These are phyloP conservation scores for Macadamia tetraphylla DNA, from an alignment of 164 flowering plant species.

Conservation along the genomic window DNA sequence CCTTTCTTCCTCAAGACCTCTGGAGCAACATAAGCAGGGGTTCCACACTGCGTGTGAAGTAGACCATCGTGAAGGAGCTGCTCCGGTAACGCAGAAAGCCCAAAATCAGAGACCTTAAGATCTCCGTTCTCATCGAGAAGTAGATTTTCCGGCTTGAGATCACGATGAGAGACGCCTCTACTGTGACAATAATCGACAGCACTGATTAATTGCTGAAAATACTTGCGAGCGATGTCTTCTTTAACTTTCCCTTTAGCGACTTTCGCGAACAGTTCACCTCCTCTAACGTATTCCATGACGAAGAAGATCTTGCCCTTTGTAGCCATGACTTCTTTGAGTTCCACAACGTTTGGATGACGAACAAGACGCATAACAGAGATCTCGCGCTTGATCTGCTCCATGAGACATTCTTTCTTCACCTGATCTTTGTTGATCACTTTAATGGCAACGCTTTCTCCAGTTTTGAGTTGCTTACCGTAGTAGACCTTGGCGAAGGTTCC, in stretches of 20 bases:
- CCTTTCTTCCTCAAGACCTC: slow-evolving; percentile 33
- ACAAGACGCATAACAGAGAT: slow-evolving; percentile 32
- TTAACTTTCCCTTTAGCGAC: slow-evolving; percentile 30
- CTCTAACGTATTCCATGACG: slow-evolving; percentile 28
- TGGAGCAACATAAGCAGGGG: slow-evolving; percentile 38
- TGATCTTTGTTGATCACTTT: slow-evolving; percentile 35
- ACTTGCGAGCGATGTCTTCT: slow-evolving; percentile 25
- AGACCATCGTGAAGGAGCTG: slow-evolving; percentile 30
- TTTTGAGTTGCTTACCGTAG: neutral
- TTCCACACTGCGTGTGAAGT: slow-evolving; percentile 37
- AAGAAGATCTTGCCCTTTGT: slow-evolving; percentile 31
- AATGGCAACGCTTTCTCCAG: slow-evolving; percentile 32
- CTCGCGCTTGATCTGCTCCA: slow-evolving; percentile 36
- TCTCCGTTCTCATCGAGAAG: slow-evolving; percentile 33
- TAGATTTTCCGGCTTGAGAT: slow-evolving; percentile 38
- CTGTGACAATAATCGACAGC: slow-evolving; percentile 36
- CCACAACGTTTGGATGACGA: slow-evolving; percentile 29
- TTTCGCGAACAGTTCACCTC: slow-evolving; percentile 36
- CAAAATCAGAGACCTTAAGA: slow-evolving; percentile 36
- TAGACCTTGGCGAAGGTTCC: neutral
- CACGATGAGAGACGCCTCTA: slow-evolving; percentile 40
- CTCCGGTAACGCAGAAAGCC: slow-evolving; percentile 26
- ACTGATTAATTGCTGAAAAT: slow-evolving; percentile 30
- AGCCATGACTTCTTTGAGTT: slow-evolving; percentile 35
- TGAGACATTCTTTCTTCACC: slow-evolving; percentile 24